These are phyloP conservation scores for Lachancea mirantina DNA, from an alignment of 805 yeast species.

Conservation along the genomic window DNA sequence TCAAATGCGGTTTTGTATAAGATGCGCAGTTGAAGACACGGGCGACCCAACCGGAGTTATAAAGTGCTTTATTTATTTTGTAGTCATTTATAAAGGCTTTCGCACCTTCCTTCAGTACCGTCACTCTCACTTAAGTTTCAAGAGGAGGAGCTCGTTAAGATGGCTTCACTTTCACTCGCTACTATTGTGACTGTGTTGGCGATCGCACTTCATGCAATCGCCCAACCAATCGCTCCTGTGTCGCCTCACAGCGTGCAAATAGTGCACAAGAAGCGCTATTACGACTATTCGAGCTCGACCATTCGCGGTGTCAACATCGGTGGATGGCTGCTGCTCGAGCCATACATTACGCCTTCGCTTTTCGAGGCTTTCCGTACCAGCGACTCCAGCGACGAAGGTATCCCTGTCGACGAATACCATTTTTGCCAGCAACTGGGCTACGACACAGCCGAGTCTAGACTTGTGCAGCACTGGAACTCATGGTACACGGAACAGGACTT, in stretches of 20 bases:
- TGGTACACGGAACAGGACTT: conserved; percentile 75
- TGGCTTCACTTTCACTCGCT: background rate
- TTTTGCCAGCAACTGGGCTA: conserved; percentile 54
- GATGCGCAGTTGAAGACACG: too few relatives aligned
- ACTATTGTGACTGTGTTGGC: too few relatives aligned
- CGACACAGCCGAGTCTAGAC: conserved; percentile 42
- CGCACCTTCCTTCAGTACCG: too few relatives aligned
- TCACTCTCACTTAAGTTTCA: background rate
- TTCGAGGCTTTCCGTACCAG: conserved; percentile 45
- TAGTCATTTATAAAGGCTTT: too few relatives aligned
- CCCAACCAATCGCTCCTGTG: conserved; percentile 18
- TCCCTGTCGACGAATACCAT: conserved; percentile 82
- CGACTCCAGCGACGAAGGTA: conserved; percentile 29
- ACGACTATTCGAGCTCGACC: conserved; percentile 18
- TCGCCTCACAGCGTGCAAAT: conserved; percentile 14
- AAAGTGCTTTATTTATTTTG: too few relatives aligned
- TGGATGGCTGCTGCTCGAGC: conserved; percentile 86
- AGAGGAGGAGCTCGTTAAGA: background rate
- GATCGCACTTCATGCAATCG: too few relatives aligned
- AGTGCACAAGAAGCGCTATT: conserved; percentile 18
- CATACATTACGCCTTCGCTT: conserved; percentile 75
- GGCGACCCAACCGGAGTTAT: too few relatives aligned
- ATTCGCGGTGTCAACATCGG: conserved; percentile 70
- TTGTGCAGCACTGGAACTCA: conserved; percentile 68
- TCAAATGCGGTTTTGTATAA: too few relatives aligned